Base-by-base conservation (phyloP, 768 basidiomycete species). In the Podaxis sp. region DNA sequence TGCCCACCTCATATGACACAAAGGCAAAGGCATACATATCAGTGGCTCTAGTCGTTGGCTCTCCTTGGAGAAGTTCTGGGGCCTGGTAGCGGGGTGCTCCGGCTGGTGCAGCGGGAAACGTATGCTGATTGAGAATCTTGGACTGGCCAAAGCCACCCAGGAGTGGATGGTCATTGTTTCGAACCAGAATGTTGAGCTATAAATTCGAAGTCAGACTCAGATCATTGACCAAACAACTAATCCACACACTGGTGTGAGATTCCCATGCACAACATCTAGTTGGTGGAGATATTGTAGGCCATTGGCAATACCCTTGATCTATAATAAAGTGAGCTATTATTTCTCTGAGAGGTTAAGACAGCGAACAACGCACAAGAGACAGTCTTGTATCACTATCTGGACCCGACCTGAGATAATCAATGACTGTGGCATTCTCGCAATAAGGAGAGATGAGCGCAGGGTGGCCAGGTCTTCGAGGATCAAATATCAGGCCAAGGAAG, bases 61-160 rank as follows among this genome's bases (percentile, higher is more conserved):
- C 56, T 12, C 26, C 28, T 30, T 40, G 19, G 0, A 67, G 17
- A 13, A 70, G 56, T 52, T 70, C 69, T 2, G 68, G 68, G 2
- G 69, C 68, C 28, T 66, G 64, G 59, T 67, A 70, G 1, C 64
- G 59, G n/a, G 13, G 5, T 5, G 65, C 24, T 13, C 66, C 58
- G 19, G 66, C 44, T 13, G 67, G 60, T 3, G 24, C 22, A 13
- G 69, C 69, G 1, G 68, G 67, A 40, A 66, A 70, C 4, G 66
- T 68, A 9, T 49, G 13, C 4, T 48, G 39, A 1, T 59, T 57
- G n/a, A 66, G 33, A 33, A 68, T 38, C 55, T 52, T 65, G 15
- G 69, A 70, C 6, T 68, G 63, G 13, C 57, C 57, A 19, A 58
- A 58, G 15, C 48, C 57, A 19, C 40, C 12, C 13, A 42, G 40